Evolutionary conservation across 2,329 filamentous ascomycete genomes (phyloP), one percentile per base, ranked within the genome.

Genomic region (Trichocomaceae sp.): DNA sequence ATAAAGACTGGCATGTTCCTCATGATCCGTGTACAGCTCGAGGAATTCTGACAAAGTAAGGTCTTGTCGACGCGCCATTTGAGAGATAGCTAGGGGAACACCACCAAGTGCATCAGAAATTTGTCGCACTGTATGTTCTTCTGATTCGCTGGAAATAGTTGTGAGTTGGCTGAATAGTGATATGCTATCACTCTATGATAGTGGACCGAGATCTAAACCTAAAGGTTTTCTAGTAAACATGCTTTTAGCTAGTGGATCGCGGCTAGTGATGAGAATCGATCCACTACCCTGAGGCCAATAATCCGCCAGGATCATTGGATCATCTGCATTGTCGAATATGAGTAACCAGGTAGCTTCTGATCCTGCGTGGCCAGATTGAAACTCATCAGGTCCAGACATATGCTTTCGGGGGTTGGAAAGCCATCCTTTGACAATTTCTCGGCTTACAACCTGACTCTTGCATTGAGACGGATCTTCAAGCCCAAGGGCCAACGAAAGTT

Each of bases 381-480:
- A 20, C 5, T 33, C 37, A 20, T 45, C 29, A 12, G 26, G 8
- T 13, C 19, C 44, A 3, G 44, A n/a, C 10, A 47, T 9, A 47
- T 47, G 20, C n/a, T 48, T 48, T 37, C 9, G 29, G 6, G 50
- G 50, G 5, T 46, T 59, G 8, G 60, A 59, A 2, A 65, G 62
- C 64, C 63, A 66, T 35, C 59, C 60, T 53, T 60, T 60, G 6
- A 64, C 61, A 47, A 60, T 37, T 37, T 65, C 63, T 22, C 60
- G 58, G 23, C 56, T 64, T 10, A 64, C 54, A 48, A 63, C 56
- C 5, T 60, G 60, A 33, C 59, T 60, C 42, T 58, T 62, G 39
- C 57, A 58, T 17, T 66, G 12, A 23, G 20, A 37, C 23, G 41
- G 60, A 47, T 64, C 64, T 58, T 64, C 61, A 5, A 69, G 59